Percentiles rank a stretch among this genome's conserved stretches.
Conservation (phyloP, 768 basidiomycete genomes). For the Crucibulum laeve region DNA sequence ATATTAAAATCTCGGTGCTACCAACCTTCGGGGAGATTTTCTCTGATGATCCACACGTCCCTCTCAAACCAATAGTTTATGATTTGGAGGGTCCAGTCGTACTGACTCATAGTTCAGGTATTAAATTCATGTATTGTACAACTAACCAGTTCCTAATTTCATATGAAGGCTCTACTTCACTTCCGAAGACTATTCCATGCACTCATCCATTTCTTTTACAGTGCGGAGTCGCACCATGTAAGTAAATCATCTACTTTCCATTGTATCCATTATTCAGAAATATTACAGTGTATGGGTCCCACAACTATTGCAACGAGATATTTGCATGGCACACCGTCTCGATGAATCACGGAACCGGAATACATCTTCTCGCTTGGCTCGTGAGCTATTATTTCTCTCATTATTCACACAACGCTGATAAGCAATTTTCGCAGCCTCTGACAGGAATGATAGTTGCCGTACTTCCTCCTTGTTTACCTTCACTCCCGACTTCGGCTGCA, state of each 20-base stretch:
- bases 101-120: not conserved
- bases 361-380: slow-evolving; percentile 6
- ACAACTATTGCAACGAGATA: slow-evolving; percentile 3
- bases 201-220: slow-evolving; percentile 7
- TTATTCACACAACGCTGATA: not conserved
- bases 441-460: slow-evolving; percentile 12
- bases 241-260: not conserved
- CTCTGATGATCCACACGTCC: not conserved
- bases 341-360: slow-evolving; percentile 6
- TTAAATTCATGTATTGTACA: not conserved
- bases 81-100: not conserved
- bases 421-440: not conserved
- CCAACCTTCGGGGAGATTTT: not conserved
- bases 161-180: slow-evolving; percentile 7
- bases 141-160: not conserved
- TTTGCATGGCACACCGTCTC: slow-evolving; percentile 7
- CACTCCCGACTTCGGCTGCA: slow-evolving; percentile 13
- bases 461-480: slow-evolving; percentile 14
- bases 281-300: slow-evolving; percentile 4
- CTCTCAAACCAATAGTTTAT: not conserved
- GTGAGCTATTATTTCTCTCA: not conserved
- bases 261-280: not conserved
- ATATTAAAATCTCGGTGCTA: not conserved
- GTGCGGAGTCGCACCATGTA: slow-evolving; percentile 5
- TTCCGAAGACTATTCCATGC: slow-evolving; percentile 11